A percentile compares a stretch with the other conserved stretches of the same genome.
Evolutionary conservation across 805 yeast genomes (phyloP).

Genomic region (Ogataea thermomethanolica): DNA sequence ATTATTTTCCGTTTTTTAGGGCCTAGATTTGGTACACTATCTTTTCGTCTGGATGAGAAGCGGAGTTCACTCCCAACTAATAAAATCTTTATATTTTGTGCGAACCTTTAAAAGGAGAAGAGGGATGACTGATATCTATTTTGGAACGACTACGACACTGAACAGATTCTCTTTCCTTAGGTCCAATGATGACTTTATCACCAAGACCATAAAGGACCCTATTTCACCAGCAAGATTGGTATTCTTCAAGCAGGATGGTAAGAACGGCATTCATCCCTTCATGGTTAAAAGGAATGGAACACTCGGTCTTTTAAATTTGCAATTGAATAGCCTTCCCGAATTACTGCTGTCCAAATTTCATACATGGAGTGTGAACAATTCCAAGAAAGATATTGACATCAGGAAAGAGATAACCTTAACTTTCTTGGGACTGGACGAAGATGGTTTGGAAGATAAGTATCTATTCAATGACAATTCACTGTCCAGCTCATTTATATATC

Average conservation of each 20-base stretch:
- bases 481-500: slow-evolving; percentile 12
- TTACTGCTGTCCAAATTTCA: slow-evolving; percentile 12
- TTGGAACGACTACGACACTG: slow-evolving; percentile 39
- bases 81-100: slow-evolving; percentile 8
- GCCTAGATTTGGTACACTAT: not conserved
- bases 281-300: slow-evolving; percentile 6
- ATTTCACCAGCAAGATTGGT: slow-evolving; percentile 44
- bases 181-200: slow-evolving; percentile 49
- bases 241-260: slow-evolving; percentile 35
- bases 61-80: not conserved
- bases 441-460: slow-evolving; percentile 22
- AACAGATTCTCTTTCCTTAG: slow-evolving; percentile 65
- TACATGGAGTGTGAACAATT: slow-evolving; percentile 25
- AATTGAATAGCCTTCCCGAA: slow-evolving; percentile 13
- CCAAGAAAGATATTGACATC: slow-evolving; percentile 2
- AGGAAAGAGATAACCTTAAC: slow-evolving; percentile 31
- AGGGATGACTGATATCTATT: slow-evolving; percentile 25
- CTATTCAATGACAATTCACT: slow-evolving; percentile 21
- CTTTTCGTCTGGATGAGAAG: not conserved
- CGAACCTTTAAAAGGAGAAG: slow-evolving; percentile 4
- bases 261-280: slow-evolving; percentile 20
- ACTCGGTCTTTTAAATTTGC: slow-evolving; percentile 12
- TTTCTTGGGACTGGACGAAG: slow-evolving; percentile 50
- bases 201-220: slow-evolving; percentile 6
- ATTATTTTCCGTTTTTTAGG: no score